Base-by-base conservation (phyloP, 2,329 filamentous ascomycete genomes). In the Phialophora expanda region DNA sequence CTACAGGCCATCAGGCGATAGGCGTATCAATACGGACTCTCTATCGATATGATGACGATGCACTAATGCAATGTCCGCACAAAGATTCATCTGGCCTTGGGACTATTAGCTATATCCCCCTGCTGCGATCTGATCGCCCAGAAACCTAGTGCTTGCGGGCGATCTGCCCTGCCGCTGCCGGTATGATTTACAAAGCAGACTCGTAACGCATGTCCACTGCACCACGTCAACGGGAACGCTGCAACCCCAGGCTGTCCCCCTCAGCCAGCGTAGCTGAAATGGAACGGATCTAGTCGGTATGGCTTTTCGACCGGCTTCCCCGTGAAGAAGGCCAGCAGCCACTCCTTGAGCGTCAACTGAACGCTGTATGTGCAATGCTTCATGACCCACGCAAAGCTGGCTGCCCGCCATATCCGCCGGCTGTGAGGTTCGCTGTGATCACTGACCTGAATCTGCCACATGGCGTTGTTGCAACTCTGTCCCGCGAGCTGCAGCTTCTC, bases 231-330 rank as follows among this genome's bases (percentile, higher is more conserved):
- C 44, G 32, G 32, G 9, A 48, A n/a, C 17, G 44, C 46, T 24
- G 12, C 24, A 17, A 50, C 17, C 28, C 24, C 54, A 48, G 20
- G 24, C 24, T 28, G 20, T 5, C 38, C 32, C 28, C 28, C 7
- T 68, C 58, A 68, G 22, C 17, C 62, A 30, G 65, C 66, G 50
- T 69, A 69, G 53, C 67, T 69, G 48, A 69, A 69, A 59, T 69
- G 65, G 41, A 66, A 69, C 28, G 55, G 44, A 46, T 61, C 66
- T 12, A 69, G 60, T 14, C 57, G 56, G 55, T 57, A 67, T 32
- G 24, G 53, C 51, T 61, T 58, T 17, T 62, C 60, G 4, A 64
- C 67, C 1, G 56, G 59, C 56, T 67, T 56, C 12, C 65, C 67
- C 17, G 59, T 68, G 51, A 69, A 66, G 26, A 69, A 69, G 22